Conservation (phyloP, 768 basidiomycete genomes). For the Phaeotremella skinneri region DNA sequence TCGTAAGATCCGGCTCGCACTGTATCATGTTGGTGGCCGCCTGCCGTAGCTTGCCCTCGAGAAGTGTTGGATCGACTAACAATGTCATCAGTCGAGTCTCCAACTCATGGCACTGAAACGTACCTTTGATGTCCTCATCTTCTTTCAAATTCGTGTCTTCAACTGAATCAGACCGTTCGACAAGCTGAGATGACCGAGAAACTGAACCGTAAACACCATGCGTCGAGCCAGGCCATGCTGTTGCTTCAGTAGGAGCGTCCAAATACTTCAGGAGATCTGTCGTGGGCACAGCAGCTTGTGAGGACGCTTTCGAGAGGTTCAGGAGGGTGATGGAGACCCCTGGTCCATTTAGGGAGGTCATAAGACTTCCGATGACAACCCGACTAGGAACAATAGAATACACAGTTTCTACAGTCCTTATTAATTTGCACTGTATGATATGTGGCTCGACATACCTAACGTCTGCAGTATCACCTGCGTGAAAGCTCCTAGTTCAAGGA, state of each 20-base stretch:
- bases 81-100: background rate
- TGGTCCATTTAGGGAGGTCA: slow-evolving; percentile 48
- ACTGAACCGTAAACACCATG: background rate
- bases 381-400: background rate
- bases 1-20: slow-evolving; percentile 81
- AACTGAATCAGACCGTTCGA: background rate
- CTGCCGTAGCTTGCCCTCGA: background rate
- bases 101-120: background rate
- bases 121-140: background rate
- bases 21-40: slow-evolving; percentile 56
- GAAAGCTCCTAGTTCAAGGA: slow-evolving; percentile 4
- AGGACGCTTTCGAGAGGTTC: slow-evolving; percentile 33
- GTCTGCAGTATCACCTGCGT: background rate
- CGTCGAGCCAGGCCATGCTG: slow-evolving; percentile 63
- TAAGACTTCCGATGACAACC: background rate
- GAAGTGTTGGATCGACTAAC: background rate
- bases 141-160: background rate
- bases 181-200: background rate
- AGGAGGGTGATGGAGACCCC: slow-evolving; percentile 56
- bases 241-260: slow-evolving; percentile 56
- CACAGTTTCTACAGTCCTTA: background rate
- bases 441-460: background rate
- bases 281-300: slow-evolving; percentile 24
- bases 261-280: slow-evolving; percentile 30
- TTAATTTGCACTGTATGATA: background rate